Percentiles rank a stretch among this genome's conserved stretches.
Conservation (phyloP, 2,329 filamentous ascomycete species). For the Cercospora berteroae region DNA sequence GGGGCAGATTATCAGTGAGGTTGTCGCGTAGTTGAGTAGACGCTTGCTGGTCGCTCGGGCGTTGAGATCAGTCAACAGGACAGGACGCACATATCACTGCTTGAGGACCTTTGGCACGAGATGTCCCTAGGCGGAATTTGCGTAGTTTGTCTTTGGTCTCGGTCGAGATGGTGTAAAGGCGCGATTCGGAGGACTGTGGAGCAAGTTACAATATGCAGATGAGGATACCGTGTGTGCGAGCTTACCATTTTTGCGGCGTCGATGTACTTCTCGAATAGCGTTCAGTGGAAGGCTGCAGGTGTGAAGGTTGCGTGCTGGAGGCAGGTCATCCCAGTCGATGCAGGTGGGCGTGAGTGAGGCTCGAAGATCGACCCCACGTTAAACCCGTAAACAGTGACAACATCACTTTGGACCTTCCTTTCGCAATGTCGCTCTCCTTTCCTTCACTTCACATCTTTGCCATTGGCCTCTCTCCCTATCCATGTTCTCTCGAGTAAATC, state of each 20-base stretch:
- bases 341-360: background rate
- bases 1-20: background rate
- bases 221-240: background rate
- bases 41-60: too few species aligned
- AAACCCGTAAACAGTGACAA: slow-evolving; percentile 1
- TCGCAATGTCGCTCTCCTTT: background rate
- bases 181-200: slow-evolving; percentile 69
- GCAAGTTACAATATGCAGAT: background rate
- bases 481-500: slow-evolving; percentile 77
- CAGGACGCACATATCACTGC: slow-evolving; percentile 95
- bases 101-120: slow-evolving; percentile 79
- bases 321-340: background rate
- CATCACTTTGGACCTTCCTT: background rate
- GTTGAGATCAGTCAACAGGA: too few species aligned
- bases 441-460: background rate
- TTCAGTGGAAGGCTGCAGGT: background rate
- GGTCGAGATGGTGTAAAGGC: slow-evolving; percentile 87
- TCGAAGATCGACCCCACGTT: slow-evolving; percentile 1
- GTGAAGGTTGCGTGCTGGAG: background rate
- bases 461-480: slow-evolving; percentile 3
- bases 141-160: slow-evolving; percentile 86
- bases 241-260: background rate
- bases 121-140: slow-evolving; percentile 92
- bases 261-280: background rate
- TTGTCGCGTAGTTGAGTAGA: background rate